A percentile compares a stretch with the other conserved stretches of the same genome.
Evolutionary conservation across 2,329 filamentous ascomycete species (phyloP).

Genomic region (Beauveria sp.): DNA sequence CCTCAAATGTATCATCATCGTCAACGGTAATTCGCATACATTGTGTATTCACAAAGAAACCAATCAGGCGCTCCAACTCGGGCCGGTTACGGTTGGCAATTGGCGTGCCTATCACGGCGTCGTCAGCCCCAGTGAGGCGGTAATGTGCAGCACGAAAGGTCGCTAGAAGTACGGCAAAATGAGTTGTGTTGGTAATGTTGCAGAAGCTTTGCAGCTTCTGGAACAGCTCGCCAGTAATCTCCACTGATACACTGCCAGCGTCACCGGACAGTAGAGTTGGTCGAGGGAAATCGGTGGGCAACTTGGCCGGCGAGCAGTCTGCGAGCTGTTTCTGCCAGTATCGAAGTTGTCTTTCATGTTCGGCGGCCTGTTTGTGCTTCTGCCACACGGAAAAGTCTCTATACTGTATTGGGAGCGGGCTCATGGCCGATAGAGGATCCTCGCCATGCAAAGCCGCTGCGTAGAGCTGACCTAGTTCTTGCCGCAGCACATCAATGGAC

Average conservation of each 20-base stretch:
- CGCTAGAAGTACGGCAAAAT: conserved; percentile 10
- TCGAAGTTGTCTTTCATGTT: conserved; percentile 9
- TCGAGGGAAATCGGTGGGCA: not conserved
- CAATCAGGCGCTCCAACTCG: conserved; percentile 13
- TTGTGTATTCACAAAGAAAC: conserved; percentile 18
- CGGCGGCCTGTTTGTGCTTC: not conserved
- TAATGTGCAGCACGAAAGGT: conserved; percentile 13
- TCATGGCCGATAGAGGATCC: conserved; percentile 8
- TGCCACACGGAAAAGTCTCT: conserved; percentile 13
- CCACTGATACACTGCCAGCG: not conserved
- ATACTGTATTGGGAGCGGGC: conserved; percentile 13
- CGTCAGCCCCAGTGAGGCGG: conserved; percentile 13
- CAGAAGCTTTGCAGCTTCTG: conserved; percentile 12
- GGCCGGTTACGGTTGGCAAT: conserved; percentile 13
- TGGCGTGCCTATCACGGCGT: conserved; percentile 12
- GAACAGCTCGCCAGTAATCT: conserved; percentile 1
- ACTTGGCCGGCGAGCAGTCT: not conserved
- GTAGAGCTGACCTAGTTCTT: conserved; percentile 18
- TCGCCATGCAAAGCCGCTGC: conserved; percentile 10
- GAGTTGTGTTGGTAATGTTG: conserved; percentile 1
- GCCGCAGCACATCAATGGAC: conserved; percentile 19
- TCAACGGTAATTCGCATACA: conserved; percentile 13
- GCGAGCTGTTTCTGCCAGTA: conserved; percentile 13
- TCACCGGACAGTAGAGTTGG: not conserved
- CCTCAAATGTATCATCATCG: conserved; percentile 9